phyloP scores from a whole-genome alignment of 73 alveolate species.

The Effrenium voratum region DNA sequence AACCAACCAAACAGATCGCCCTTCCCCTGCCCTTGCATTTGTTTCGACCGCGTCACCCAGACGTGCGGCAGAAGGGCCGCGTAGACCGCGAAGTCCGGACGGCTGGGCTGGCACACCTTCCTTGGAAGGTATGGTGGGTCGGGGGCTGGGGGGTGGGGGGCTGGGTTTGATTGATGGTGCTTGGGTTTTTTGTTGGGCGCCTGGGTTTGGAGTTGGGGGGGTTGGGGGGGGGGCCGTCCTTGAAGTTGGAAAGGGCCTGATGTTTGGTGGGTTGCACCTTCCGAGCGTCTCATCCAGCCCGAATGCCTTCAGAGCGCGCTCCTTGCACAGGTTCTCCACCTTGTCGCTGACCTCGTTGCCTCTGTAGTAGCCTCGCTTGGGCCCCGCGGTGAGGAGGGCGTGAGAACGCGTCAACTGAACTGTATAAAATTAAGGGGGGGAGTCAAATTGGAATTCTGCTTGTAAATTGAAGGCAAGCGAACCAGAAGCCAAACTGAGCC shows the following conservation, averaged over 20 bases:
- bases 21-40: no score
- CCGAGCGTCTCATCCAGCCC: constrained; percentile 94
- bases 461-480: no score
- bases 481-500: no score
- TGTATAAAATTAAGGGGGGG: no score
- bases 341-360: constrained; percentile 23
- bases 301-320: constrained; percentile 97
- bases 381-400: no score
- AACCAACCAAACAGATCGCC: no score
- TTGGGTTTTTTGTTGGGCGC: not conserved
- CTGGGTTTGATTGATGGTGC: not conserved
- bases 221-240: not conserved
- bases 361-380: not conserved
- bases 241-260: not conserved
- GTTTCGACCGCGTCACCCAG: no score
- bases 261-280: not conserved
- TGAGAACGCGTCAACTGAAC: no score
- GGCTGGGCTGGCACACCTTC: constrained; percentile 97
- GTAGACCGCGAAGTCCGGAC: constrained; percentile 97
- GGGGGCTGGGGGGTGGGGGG: not conserved
- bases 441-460: no score
- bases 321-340: constrained; percentile 96
- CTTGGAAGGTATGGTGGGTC: constrained; percentile 97
- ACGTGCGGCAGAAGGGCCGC: constrained; percentile 97
- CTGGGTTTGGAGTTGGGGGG: not conserved